A percentile compares a stretch with the other conserved stretches of the same genome.
Evolutionary conservation across 108 stramenopile genomes (phyloP).

Genomic region (Nitzschia palea): DNA sequence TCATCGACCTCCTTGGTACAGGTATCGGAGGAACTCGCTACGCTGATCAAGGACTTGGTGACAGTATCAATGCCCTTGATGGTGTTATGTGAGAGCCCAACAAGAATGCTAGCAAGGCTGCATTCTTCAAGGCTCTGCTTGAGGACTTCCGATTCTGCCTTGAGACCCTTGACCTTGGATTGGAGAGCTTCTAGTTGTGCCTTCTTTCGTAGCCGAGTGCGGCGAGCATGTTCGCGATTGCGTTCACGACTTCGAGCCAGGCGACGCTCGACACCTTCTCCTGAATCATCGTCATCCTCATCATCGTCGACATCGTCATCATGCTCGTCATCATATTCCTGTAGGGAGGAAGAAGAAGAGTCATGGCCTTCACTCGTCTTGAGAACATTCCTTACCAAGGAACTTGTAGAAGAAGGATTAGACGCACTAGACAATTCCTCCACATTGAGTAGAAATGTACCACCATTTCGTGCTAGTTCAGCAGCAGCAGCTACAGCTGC

Average conservation of each 20-base stretch:
- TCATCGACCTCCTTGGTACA: conserved; percentile 13
- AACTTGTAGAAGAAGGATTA: neutral
- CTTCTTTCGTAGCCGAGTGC: conserved; percentile 89
- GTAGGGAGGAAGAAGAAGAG: neutral
- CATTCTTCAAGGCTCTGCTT: conserved; percentile 82
- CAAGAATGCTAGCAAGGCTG: conserved; percentile 81
- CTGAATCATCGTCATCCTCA: conserved; percentile 20
- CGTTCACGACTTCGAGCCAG: conserved; percentile 79
- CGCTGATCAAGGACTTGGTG: conserved; percentile 13
- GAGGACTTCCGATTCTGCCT: conserved; percentile 64
- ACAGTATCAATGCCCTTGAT: conserved; percentile 6
- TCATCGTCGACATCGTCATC: neutral
- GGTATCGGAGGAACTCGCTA: neutral
- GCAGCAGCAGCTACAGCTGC: conserved; percentile 29
- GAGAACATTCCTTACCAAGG: neutral
- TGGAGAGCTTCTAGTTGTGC: conserved; percentile 82
- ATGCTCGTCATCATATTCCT: neutral
- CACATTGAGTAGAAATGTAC: conserved; percentile 3
- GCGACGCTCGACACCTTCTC: conserved; percentile 48
- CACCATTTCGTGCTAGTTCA: conserved; percentile 20
- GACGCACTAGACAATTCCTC: neutral
- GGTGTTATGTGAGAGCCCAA: conserved; percentile 49
- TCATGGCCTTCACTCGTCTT: neutral
- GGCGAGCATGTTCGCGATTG: conserved; percentile 91
- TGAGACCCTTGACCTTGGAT: conserved; percentile 60